Conservation (phyloP, 441 rosid species). For the Pelargonium citronellum region DNA sequence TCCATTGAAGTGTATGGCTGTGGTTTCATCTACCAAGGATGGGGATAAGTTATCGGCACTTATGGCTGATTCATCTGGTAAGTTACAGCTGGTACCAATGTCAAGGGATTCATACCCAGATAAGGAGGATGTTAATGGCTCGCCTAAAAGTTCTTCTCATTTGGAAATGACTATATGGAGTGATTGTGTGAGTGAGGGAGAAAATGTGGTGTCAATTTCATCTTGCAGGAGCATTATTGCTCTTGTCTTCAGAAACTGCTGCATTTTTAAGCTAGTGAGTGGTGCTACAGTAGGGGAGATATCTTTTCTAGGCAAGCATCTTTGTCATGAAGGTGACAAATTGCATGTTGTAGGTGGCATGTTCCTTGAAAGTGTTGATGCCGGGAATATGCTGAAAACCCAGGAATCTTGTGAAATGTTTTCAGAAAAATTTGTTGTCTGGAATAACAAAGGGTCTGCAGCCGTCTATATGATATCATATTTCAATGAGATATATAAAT, state of each 20-base stretch:
- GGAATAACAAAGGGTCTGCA: conserved; percentile 59
- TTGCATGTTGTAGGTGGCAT: conserved; percentile 41
- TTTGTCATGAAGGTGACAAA: conserved; percentile 28
- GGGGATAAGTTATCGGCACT: conserved; percentile 44
- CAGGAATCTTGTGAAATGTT: conserved; percentile 29
- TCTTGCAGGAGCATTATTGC: conserved; percentile 48
- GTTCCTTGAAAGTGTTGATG: conserved; percentile 42
- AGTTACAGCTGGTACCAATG: conserved; percentile 51
- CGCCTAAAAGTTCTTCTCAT: conserved; percentile 32
- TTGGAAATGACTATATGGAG: conserved; percentile 29
- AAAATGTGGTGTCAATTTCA: conserved; percentile 44
- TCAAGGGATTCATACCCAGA: conserved; percentile 35
- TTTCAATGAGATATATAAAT: conserved; percentile 43
- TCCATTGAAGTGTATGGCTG: conserved; percentile 55
- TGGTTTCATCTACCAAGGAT: conserved; percentile 47
- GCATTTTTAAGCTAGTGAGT: conserved; percentile 60
- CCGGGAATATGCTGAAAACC: conserved; percentile 23
- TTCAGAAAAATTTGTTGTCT: conserved; percentile 42
- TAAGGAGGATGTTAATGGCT: conserved; percentile 36
- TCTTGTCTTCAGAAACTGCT: conserved; percentile 39
- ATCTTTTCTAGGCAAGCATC: conserved; percentile 33
- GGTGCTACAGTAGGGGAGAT: conserved; percentile 53
- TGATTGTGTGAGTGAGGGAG: conserved; percentile 42
- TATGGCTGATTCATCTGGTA: conserved; percentile 66
- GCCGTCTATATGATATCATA: conserved; percentile 53